Evolutionary conservation across 1,139 yeast genomes (phyloP).

Genomic region (Nadsonia commutata): DNA sequence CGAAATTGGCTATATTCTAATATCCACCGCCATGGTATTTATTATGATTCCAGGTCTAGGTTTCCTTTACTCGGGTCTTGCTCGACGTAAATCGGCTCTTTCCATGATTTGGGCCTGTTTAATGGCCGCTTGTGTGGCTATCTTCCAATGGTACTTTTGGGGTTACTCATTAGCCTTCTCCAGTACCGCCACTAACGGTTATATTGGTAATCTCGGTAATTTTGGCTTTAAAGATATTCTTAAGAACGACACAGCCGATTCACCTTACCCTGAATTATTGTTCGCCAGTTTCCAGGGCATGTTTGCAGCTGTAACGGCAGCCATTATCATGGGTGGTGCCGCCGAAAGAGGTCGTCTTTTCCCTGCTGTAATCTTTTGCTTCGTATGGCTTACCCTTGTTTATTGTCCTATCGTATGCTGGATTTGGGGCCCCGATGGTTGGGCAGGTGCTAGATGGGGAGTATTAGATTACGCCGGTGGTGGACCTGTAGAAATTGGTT

Average conservation of each 20-base stretch:
- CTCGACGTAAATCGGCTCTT: conserved; percentile 80
- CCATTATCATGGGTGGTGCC: conserved; percentile 86
- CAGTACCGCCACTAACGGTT: conserved; percentile 63
- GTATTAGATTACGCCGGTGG: conserved; percentile 96
- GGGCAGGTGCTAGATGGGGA: conserved; percentile 79
- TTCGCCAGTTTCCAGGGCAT: conserved; percentile 83
- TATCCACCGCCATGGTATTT: conserved; percentile 63
- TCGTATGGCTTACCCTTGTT: conserved; percentile 81
- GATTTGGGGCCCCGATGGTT: conserved; percentile 88
- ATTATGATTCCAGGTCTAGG: conserved; percentile 94
- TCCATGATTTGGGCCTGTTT: conserved; percentile 76
- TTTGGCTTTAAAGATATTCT: conserved; percentile 69
- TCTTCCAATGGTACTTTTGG: conserved; percentile 95
- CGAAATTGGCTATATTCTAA: conserved; percentile 33
- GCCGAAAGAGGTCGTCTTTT: conserved; percentile 87
- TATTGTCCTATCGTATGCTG: conserved; percentile 90
- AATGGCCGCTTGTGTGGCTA: conserved; percentile 64
- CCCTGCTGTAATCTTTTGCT: conserved; percentile 71
- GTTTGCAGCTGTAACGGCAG: conserved; percentile 79
- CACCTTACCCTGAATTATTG: conserved; percentile 63
- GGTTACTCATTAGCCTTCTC: conserved; percentile 88
- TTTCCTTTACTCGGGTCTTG: conserved; percentile 81
- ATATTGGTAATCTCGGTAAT: conserved; percentile 70
- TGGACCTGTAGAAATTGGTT: conserved; percentile 44
- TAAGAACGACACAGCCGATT: conserved; percentile 32